phyloP scores from a whole-genome alignment of 371 early-diverging fungal species.

The Mucor saturninus region DNA sequence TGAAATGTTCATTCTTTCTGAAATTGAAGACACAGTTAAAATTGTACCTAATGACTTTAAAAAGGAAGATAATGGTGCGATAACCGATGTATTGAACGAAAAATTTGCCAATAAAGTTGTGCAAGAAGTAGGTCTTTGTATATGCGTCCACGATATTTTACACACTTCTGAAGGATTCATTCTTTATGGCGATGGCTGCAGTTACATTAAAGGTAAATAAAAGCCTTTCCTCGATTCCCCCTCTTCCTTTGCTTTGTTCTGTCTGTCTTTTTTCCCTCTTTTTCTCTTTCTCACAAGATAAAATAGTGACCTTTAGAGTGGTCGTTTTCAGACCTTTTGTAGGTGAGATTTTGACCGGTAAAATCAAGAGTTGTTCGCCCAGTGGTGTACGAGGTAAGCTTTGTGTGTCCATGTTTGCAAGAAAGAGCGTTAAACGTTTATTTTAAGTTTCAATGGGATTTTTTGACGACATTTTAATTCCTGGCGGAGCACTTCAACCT shows the following conservation, averaged over 20 bases:
- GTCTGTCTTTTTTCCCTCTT: no score
- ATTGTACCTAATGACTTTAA: constrained; percentile 81
- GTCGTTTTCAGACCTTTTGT: constrained; percentile 91
- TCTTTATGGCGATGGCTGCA: constrained; percentile 82
- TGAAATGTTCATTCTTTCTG: constrained; percentile 84
- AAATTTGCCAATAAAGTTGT: constrained; percentile 94
- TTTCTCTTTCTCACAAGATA: background rate
- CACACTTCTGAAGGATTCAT: constrained; percentile 82
- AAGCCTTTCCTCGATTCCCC: background rate
- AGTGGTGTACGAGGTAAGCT: constrained; percentile 56
- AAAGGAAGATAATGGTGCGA: constrained; percentile 73
- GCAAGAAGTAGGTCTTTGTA: constrained; percentile 91
- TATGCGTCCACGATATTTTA: constrained; percentile 82
- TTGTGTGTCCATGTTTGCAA: no score
- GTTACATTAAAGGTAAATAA: constrained; percentile 70
- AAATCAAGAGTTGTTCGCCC: constrained; percentile 73
- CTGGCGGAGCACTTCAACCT: constrained; percentile 65
- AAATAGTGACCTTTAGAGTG: constrained; percentile 75
- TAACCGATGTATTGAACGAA: constrained; percentile 86
- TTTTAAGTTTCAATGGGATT: constrained; percentile 68
- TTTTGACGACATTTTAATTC: constrained; percentile 91
- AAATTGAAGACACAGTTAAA: constrained; percentile 83
- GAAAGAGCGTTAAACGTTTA: no score
- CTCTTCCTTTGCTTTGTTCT: no score
- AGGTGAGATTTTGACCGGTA: constrained; percentile 86